Base-by-base conservation (phyloP, 2,329 filamentous ascomycete genomes). In the Bisporella sp. region DNA sequence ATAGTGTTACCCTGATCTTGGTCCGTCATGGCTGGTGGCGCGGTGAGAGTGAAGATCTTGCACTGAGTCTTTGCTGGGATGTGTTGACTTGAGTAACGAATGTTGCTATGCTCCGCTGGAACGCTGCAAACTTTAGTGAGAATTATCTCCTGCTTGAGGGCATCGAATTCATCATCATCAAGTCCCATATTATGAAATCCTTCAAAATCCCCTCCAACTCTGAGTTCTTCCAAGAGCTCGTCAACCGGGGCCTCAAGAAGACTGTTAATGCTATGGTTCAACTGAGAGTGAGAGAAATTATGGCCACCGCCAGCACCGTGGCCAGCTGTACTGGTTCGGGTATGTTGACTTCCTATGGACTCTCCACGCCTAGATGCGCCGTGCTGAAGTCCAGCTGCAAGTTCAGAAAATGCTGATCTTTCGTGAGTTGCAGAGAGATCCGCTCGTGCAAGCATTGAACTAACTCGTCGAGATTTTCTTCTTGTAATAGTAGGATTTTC, bases 381-480 rank as follows among this genome's bases (percentile, higher is more conserved):
- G 67, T 68, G 73, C 59, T 69, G 73, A 48, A 73, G 72, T 6
- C 56, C 59, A 6, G 55, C 58, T 12, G 79, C 76, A 53, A 84
- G 79, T 45, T 96, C 90, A 31, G 83, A 78, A 63, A 95, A 95
- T n/a, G 84, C 78, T 1, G 84, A 77, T 60, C 87, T 79, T 59
- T 95, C 90, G 57, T 92, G 87, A 12, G 85, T 93, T 7, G 88
- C 85, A 0, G 89, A 92, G 21, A 96, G 73, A 64, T 96, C 92
- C 32, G 88, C 87, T 61, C 92, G 79, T 12, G 91, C 91, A 48
- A 96, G 75, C 69, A 96, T 79, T 12, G 92, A 97, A 71, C 93
- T 99, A 30, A 97, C 86, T 46, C 93, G 81, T 41, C 93, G 82
- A 13, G 81, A 85, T 54, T 80, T 81, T 52, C 81, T 73, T 47